Evolutionary conservation across 768 basidiomycete genomes (phyloP).

Genomic region (Suillus subalutaceus): DNA sequence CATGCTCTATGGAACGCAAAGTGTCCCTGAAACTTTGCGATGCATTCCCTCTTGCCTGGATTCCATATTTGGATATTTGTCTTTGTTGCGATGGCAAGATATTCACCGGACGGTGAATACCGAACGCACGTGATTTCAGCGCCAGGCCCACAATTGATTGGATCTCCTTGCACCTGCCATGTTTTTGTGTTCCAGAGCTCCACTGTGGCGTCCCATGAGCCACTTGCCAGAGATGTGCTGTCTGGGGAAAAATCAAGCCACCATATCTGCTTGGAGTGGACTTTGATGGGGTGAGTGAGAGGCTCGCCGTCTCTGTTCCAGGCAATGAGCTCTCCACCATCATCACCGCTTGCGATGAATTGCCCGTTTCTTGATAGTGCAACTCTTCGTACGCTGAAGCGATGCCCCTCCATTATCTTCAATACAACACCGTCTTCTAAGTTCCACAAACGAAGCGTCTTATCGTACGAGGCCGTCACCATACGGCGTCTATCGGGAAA

Average conservation of each 20-base stretch:
- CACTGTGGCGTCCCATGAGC: not conserved
- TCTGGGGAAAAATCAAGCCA: not conserved
- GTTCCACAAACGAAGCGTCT: not conserved
- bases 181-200: not conserved
- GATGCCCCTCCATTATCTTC: constrained; percentile 2
- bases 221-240: not conserved
- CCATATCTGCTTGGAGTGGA: not conserved
- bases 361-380: not conserved
- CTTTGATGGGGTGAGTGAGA: not conserved
- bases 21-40: not conserved
- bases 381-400: not conserved
- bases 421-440: not conserved
- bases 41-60: not conserved
- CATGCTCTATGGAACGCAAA: not conserved
- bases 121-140: not conserved
- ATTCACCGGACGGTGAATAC: not conserved
- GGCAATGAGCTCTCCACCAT: not conserved
- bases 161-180: not conserved
- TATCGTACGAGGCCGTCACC: not conserved
- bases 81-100: not conserved
- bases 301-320: not conserved
- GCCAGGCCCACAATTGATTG: not conserved
- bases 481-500: not conserved
- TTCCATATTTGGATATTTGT: not conserved
- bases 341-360: not conserved